These are phyloP conservation scores for Helenozyma rhizophorensis DNA, from an alignment of 805 yeast species.

Conservation along the genomic window DNA sequence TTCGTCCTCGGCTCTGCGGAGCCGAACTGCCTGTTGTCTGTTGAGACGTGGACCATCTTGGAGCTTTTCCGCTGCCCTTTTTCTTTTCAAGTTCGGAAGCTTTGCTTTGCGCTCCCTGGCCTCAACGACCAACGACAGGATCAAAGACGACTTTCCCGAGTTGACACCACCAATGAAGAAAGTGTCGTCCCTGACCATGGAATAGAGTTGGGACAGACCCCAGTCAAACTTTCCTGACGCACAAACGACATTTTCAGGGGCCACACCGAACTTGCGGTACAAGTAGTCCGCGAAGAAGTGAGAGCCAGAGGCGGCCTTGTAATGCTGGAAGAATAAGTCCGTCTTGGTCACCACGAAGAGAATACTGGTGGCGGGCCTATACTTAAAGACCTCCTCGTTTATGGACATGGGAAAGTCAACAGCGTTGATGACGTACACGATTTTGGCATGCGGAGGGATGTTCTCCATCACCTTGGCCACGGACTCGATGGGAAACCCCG, in stretches of 20 bases:
- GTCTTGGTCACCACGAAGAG: slow-evolving; percentile 39
- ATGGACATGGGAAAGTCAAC: slow-evolving; percentile 69
- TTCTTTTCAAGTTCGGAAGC: slow-evolving; percentile 11
- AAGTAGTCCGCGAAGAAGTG: slow-evolving; percentile 34
- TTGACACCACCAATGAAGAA: slow-evolving; percentile 65
- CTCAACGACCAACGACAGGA: slow-evolving; percentile 40
- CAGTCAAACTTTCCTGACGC: slow-evolving; percentile 52
- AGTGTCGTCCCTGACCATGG: slow-evolving; percentile 33
- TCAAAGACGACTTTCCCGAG: slow-evolving; percentile 63
- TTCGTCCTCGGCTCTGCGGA: slow-evolving; percentile 5
- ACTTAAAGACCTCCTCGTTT: slow-evolving; percentile 30
- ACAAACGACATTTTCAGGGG: slow-evolving; percentile 39
- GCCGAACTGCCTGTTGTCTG: slow-evolving; percentile 5
- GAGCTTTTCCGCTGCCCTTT: slow-evolving; percentile 6
- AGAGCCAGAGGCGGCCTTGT: slow-evolving; percentile 23
- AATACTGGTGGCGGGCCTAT: slow-evolving; percentile 30
- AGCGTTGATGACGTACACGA: slow-evolving; percentile 62
- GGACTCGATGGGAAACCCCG: slow-evolving; percentile 25
- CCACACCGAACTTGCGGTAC: slow-evolving; percentile 23
- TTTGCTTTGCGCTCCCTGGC: slow-evolving; percentile 6
- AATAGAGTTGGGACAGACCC: slow-evolving; percentile 41
- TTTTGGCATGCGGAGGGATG: slow-evolving; percentile 42
- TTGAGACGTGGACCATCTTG: slow-evolving; percentile 1
- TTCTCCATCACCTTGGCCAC: slow-evolving; percentile 16
- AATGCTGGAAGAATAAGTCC: slow-evolving; percentile 40